phyloP scores from a whole-genome alignment of 202 grass and related monocot genomes.

The Setaria viridis region DNA sequence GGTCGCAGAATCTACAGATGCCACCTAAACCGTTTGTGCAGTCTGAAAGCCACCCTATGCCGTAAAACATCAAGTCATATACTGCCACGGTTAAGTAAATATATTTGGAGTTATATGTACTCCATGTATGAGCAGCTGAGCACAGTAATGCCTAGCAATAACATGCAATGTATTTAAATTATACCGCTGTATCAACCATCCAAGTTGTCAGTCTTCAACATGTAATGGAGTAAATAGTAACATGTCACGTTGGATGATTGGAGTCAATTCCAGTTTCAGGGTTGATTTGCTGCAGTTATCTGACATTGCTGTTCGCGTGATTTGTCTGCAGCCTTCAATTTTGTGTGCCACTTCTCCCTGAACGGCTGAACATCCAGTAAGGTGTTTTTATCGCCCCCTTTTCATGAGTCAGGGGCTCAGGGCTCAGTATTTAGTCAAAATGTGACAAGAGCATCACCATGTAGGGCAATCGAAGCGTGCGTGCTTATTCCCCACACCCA shows the following conservation, averaged over 20 bases:
- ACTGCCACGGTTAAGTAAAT: slow-evolving; percentile 30
- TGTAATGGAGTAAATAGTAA: background rate
- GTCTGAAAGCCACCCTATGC: background rate
- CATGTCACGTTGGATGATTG: background rate
- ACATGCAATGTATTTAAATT: background rate
- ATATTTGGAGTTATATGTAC: background rate
- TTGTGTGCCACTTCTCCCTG: background rate
- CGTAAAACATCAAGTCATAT: background rate
- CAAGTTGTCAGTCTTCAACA: background rate
- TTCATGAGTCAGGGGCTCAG: too few species aligned
- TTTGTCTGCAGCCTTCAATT: background rate
- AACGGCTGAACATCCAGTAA: too few species aligned
- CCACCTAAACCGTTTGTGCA: slow-evolving; percentile 55
- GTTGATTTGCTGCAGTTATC: background rate
- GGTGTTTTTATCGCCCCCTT: too few species aligned
- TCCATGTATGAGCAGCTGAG: background rate
- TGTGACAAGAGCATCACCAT: too few species aligned
- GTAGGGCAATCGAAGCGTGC: too few species aligned
- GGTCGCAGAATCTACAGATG: slow-evolving; percentile 53
- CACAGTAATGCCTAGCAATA: slow-evolving; percentile 15
- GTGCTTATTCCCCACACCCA: background rate
- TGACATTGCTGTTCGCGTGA: background rate
- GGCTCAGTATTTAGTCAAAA: too few species aligned
- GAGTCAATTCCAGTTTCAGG: background rate
- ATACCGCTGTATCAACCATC: background rate